Conservation (phyloP, 441 rosid genomes). For the Rhodomyrtus psidioides region DNA sequence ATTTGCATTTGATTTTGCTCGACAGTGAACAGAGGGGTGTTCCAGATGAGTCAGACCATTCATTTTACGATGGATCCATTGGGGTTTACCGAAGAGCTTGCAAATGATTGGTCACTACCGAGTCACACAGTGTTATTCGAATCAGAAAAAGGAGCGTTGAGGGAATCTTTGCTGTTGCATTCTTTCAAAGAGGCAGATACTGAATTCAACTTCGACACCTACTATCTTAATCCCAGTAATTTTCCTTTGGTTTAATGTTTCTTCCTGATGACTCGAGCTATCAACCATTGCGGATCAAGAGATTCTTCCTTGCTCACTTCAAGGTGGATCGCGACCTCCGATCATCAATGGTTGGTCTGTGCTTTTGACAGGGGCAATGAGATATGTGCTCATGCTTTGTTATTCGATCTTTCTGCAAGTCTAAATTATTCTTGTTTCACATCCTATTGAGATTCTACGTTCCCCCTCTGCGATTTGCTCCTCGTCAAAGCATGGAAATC, state of each 20-base stretch:
- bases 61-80: slow-evolving; percentile 66
- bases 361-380: slow-evolving; percentile 14
- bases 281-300: slow-evolving; percentile 28
- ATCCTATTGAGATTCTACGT: neutral
- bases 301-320: slow-evolving; percentile 88
- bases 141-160: slow-evolving; percentile 49
- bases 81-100: slow-evolving; percentile 44
- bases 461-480: slow-evolving; percentile 39
- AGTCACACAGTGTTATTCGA: slow-evolving; percentile 69
- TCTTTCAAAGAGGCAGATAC: slow-evolving; percentile 59
- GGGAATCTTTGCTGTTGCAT: slow-evolving; percentile 46
- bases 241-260: neutral
- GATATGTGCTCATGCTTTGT: neutral
- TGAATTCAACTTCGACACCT: neutral
- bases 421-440: neutral
- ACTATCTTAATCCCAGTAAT: neutral
- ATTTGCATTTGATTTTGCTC: slow-evolving; percentile 6
- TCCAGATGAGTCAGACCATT: slow-evolving; percentile 62
- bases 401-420: neutral
- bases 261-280: neutral
- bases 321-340: slow-evolving; percentile 86
- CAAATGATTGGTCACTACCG: slow-evolving; percentile 51
- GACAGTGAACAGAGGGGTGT: slow-evolving; percentile 53
- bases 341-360: slow-evolving; percentile 61
- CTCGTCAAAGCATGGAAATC: slow-evolving; percentile 38